Base-by-base conservation (phyloP, 2,329 filamentous ascomycete species). In the Samsoniella hepiali region DNA sequence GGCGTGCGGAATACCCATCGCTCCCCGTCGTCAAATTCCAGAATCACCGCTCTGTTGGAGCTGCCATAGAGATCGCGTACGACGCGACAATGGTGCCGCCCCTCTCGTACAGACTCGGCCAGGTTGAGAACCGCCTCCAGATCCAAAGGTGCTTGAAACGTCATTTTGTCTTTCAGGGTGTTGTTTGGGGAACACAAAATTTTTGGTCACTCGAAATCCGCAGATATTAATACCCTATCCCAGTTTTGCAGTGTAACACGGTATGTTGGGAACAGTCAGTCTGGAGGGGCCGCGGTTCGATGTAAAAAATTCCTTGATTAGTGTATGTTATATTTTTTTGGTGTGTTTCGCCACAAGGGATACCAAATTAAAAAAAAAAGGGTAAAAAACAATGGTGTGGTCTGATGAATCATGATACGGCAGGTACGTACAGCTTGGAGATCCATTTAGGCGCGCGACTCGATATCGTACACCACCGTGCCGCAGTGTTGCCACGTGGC, bases 1-100 rank as follows among this genome's bases (percentile, higher is more conserved):
- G 55, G 55, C 31, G 55, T 58, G 29, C 55, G 55, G 31, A 58
- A 58, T 1, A 27, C 29, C 55, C 55, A 47, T 58, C 34, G 31
- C 3, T 36, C 40, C 15, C 31, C 42, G 9, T 58, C 55, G 17
- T 58, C 55, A 34, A 58, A 58, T 3, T 22, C 22, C 17, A 58
- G 38, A 13, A 47, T 45, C 8, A 58, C 29, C 15, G 47, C 55
- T 29, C 42, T 58, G 55, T 57, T 57, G 54, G 47, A 45, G 27
- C 40, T 58, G 31, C 55, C 55, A 29, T 22, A 58, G 11, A 45
- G 55, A n/a, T 42, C 15, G 2, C 55, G 40, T 29, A 22, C 42
- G 6, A 47, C 29, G 1, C n/a, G 42, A 27, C 36, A 55, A 17
- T 17, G 29, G 22, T 38, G 17, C 40, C 17, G 31, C 10, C 5